These are phyloP conservation scores for Populus davidiana DNA, from an alignment of 345 rosid species.

Conservation along the genomic window DNA sequence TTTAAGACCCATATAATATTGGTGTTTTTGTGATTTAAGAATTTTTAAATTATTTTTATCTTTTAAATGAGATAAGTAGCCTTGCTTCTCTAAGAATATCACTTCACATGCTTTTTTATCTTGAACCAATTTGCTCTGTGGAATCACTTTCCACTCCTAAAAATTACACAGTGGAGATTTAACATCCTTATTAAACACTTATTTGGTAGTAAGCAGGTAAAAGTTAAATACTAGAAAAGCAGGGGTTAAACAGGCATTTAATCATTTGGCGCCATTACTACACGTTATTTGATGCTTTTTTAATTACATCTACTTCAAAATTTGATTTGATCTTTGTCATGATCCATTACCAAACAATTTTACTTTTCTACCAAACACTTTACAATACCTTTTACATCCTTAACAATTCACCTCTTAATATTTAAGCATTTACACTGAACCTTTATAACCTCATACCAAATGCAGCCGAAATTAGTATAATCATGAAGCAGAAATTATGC, in stretches of 20 bases:
- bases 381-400: background rate
- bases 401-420: background rate
- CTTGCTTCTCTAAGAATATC: background rate
- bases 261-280: background rate
- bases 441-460: background rate
- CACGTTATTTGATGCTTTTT: background rate
- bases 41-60: background rate
- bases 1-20: background rate
- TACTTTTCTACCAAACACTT: background rate
- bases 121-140: background rate
- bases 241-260: background rate
- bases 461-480: background rate
- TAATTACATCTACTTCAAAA: too few species aligned
- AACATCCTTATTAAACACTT: background rate
- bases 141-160: background rate
- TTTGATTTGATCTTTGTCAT: too few species aligned
- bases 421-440: background rate
- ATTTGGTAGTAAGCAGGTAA: background rate
- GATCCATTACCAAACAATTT: background rate
- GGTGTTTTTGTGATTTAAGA: background rate
- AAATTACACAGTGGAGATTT: background rate
- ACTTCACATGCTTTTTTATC: background rate
- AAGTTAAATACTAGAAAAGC: background rate
- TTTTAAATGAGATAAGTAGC: background rate
- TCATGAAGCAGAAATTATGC: background rate